Evolutionary conservation across 306 rosid genomes (phyloP), one percentile per base, ranked within the genome.

Genomic region (Quercus parvula): DNA sequence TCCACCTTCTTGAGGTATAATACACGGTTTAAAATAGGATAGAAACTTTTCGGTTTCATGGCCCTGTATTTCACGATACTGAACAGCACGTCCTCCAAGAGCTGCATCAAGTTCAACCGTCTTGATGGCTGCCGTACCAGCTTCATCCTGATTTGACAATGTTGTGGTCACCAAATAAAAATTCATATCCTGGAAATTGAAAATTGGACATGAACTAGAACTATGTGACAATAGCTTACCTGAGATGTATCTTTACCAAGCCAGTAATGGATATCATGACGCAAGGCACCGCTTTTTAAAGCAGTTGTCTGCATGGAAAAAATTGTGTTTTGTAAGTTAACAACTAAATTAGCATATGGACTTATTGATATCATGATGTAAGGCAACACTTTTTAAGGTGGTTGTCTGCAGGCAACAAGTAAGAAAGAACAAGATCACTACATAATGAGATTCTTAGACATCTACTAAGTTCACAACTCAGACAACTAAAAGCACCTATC

Each of bases 81-180:
- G 99, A 80, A 96, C 97, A 67, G 99, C 99, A 64, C 98, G 98
- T 71, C 98, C 99, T 79, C 99, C 99, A 69, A 96, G 94, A 79
- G 94, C 86, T 83, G 99, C 98, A 89, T 96, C 98, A 80, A 96
- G 84, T 85, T 96, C 99, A 71, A 96, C 91, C 44, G 99, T 91
- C 86, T 96, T 96, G 86, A 96, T 86, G 75, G 99, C 99, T 79
- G 98, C 98, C 24, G 90, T 56, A 41, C 99, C 99, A 61, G 98
- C 94, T 91, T 96, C 99, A 78, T 96, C 99, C 99, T 96, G 86
- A 78, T 85, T 73, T 66, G 83, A 71, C 63, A 74, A 56, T 30
- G 75, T 79, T 75, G 46, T 71, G 61, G 77, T 81, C 19, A 64
- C 76, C 64, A 76, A 75, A 76, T 81, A 46, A 30, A 56, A 70